Base-by-base conservation (phyloP, 163 green algal genomes). In the Chlorella variabilis region DNA sequence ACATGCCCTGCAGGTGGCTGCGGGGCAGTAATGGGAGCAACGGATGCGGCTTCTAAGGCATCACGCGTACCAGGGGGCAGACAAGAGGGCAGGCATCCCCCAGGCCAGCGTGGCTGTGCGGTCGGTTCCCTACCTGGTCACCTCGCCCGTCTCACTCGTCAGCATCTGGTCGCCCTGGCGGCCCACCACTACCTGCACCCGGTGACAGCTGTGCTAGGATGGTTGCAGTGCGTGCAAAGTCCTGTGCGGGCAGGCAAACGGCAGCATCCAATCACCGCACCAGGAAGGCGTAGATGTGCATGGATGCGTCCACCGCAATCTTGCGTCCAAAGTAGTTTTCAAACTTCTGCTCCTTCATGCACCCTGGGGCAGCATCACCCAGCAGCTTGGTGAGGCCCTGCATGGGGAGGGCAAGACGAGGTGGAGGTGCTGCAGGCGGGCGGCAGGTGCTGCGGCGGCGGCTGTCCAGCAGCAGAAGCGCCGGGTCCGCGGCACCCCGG, bases 211-310 rank as follows among this genome's bases (percentile, higher is more conserved):
- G n/a, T n/a, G 48, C 48, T 13, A 29, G 7, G 68, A 6, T 58
- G 29, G 33, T 70, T 80, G 73, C 18, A 15, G 20, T 59, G n/a
- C 27, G 9, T 63, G 54, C 9, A 9, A 33, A 29, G 11, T 42
- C 51, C 9, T 48, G 31, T 23, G 49, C 31, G 71, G 48, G 27
- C 2, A 45, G 18, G 20, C 38, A 61, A 34, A 25, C 23, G 23
- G 23, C 66, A 75, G 29, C 15, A 59, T 38, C 13, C 17, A 4
- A 51, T 31, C 34, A 71, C 54, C 86, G n/a, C 27, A 98, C 94
- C 91, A 99, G 89, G 85, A 98, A 99, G 78, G 98, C 94, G 83
- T 99, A 99, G 54, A 99, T 99, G 87, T 98, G 95, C 96, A 98
- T 98, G 62, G 91, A 97, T 5, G 97, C 97, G 86, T 99, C 97